Percentiles rank a stretch among this genome's conserved stretches.
Evolutionary conservation across 139 green algal genomes (phyloP).

Genomic region (Bryopsis sp.): DNA sequence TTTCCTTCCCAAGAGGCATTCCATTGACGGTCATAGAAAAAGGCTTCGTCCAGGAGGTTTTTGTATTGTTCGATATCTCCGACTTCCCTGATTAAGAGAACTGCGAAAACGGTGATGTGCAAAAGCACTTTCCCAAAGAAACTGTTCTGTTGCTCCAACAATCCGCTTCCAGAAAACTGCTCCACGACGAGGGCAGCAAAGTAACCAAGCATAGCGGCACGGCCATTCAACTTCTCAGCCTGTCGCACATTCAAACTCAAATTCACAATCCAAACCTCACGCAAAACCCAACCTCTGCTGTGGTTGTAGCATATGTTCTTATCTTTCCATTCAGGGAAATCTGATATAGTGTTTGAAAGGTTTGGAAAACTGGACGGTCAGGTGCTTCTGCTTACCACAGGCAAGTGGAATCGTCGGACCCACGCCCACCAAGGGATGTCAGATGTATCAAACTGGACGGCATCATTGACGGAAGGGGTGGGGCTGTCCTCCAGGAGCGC

Average conservation of each 20-base stretch:
- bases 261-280: not conserved
- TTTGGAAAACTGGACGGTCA: too few species aligned
- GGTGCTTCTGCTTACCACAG: conserved; percentile 51
- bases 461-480: conserved; percentile 72
- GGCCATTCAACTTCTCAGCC: conserved; percentile 91
- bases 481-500: conserved; percentile 75
- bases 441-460: conserved; percentile 82
- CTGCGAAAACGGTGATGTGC: conserved; percentile 68
- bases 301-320: too few species aligned
- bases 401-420: conserved; percentile 89
- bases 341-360: too few species aligned
- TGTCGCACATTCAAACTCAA: conserved; percentile 19
- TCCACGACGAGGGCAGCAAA: conserved; percentile 71
- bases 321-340: too few species aligned
- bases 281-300: too few species aligned
- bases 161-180: conserved; percentile 59
- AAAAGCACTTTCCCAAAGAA: conserved; percentile 87
- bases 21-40: conserved; percentile 92
- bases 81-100: conserved; percentile 57
- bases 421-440: conserved; percentile 93
- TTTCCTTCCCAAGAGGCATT: conserved; percentile 64
- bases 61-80: conserved; percentile 70
- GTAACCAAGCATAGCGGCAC: conserved; percentile 91
- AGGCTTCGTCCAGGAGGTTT: conserved; percentile 79
- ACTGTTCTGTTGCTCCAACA: conserved; percentile 81